These are phyloP conservation scores for Vicia sativa DNA, from an alignment of 306 rosid genomes.

Conservation along the genomic window DNA sequence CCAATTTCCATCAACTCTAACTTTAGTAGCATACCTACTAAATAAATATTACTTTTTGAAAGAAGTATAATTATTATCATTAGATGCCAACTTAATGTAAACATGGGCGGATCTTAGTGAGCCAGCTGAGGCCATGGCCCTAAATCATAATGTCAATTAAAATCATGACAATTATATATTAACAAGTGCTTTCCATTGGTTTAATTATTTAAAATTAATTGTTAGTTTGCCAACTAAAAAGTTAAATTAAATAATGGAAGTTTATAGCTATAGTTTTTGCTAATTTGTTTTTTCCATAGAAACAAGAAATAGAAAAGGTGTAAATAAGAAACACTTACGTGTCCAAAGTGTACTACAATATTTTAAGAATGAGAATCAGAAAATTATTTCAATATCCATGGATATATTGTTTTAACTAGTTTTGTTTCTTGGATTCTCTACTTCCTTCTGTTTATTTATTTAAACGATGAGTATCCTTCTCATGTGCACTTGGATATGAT, in stretches of 20 bases:
- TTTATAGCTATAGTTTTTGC: neutral
- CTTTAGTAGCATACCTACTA: too few relatives aligned
- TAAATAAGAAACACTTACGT: neutral
- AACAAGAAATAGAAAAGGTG: neutral
- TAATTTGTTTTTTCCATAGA: neutral
- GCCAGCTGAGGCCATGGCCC: neutral
- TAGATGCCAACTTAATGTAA: neutral
- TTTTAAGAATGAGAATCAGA: neutral
- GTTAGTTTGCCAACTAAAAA: neutral
- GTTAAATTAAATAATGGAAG: conserved; percentile 3
- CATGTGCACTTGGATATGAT: neutral
- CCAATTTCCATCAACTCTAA: too few relatives aligned
- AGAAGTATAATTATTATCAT: too few relatives aligned
- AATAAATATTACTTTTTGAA: too few relatives aligned
- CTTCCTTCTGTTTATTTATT: neutral
- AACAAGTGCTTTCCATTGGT: neutral
- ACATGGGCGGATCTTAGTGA: neutral
- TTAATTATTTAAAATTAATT: neutral
- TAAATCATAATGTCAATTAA: neutral
- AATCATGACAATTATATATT: neutral
- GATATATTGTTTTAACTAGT: neutral
- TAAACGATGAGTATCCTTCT: neutral
- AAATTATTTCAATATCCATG: neutral
- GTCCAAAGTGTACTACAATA: neutral
- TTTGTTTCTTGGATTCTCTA: neutral